Base-by-base conservation (phyloP, 192 early-diverging fungal genomes). In the Rhizoclosmatium globosum region DNA sequence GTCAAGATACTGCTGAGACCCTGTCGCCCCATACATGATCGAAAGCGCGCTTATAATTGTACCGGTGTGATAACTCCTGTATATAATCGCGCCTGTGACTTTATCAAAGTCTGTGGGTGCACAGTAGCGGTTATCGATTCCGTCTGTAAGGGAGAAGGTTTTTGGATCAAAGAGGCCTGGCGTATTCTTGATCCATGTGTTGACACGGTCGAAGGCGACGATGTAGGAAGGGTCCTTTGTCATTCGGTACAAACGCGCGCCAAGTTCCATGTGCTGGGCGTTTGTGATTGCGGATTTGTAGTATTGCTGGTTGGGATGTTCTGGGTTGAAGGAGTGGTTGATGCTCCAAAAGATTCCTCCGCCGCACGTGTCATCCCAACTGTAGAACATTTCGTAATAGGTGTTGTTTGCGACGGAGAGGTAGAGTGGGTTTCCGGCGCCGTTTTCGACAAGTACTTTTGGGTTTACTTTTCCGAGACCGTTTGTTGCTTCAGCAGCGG, bases 201-300 rank as follows among this genome's bases (percentile, higher is more conserved):
- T 80, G 7, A 76, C 53, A 31, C 71, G 47, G 9, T 80, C 66
- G 9, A 79, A 80, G 56, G 45, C 46, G n/a, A 79, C 53, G 41
- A 68, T 21, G 72, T 85, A 84, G 19, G 68, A 74, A 43, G 50
- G 31, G 65, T 84, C 78, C 3, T 60, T 56, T 3, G 78, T 84
- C 38, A 79, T 50, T 43, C 56, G 19, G 41, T 53, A 76, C 15
- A 87, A 68, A 39, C 86, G 73, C 6, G 84, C 83, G 57, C 74
- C 65, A 4, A 87, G 53, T n/a, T 69, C 60, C 47, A 87, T 76
- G 39, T 71, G 50, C 65, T 85, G 65, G 2, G 42, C 78, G 75
- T 87, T 83, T 13, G 84, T 81, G 65, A 87, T 87, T 9, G 79
- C 77, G 38, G 83, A 85, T 62, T 87, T 87, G 78, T 83, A 81